Evolutionary conservation across 331 rosid genomes (phyloP), one percentile per base, ranked within the genome.

Genomic region (Stylosanthes scabra): DNA sequence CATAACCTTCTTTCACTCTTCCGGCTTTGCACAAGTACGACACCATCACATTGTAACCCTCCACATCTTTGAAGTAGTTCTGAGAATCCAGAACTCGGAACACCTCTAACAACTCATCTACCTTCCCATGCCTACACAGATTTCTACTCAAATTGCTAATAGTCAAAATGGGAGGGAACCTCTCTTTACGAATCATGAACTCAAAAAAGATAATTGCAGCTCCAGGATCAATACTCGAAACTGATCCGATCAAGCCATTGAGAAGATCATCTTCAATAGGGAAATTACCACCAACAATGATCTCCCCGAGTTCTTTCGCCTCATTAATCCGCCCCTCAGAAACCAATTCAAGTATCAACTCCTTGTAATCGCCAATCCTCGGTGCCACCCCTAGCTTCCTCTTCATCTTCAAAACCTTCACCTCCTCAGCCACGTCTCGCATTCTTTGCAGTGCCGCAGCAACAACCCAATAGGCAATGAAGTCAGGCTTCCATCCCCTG

Each of bases 371-470:
- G 56, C 61, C 55, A 28, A 47, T 78, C 68, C 97, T 88, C 0
- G 97, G 97, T 63, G 99, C 93, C 64, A 89, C 99, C 49, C 99
- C 97, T 8, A 87, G 84, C 81, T 88, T 94, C 84, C 97, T 89
- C 87, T 94, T 94, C 92, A 80, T 91, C 84, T 91, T 94, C 89
- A 91, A 78, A 74, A 88, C 87, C 81, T 78, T 86, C 69, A 85
- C 89, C 70, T 82, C 86, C 42, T 84, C 96, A 77, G 76, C 89
- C 74, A 89, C 89, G 74, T 62, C 70, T 58, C 87, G 84, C 63
- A 72, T 66, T 39, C 74, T 74, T 46, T 77, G 85, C 74, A 88
- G 84, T 3, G 83, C 91, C 31, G 85, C 81, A 0, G 95, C 88
- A 12, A 94, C 89, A 85, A 89, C 83, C 88, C 95, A 82, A 28